phyloP scores from a whole-genome alignment of 2,329 filamentous ascomycete species.

The Ceratocystis diversiconidia region DNA sequence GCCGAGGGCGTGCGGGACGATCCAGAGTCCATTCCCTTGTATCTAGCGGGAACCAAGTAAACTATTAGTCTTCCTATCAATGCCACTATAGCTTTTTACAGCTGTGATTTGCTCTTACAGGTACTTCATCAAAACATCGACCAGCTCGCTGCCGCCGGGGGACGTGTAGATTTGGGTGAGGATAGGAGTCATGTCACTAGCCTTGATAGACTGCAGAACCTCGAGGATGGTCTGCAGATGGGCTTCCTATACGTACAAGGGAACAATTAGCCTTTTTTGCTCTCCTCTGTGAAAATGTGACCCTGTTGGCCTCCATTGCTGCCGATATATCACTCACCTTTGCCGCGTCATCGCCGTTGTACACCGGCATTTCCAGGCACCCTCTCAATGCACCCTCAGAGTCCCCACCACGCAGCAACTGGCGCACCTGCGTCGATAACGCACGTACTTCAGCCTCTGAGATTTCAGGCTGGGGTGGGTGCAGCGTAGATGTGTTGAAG shows the following conservation, averaged over 20 bases:
- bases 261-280: slow-evolving; percentile 12
- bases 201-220: slow-evolving; percentile 89
- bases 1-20: slow-evolving; percentile 33
- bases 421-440: slow-evolving; percentile 67
- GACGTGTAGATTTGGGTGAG: slow-evolving; percentile 66
- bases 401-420: slow-evolving; percentile 76
- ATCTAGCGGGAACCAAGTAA: slow-evolving; percentile 35
- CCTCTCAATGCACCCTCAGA: slow-evolving; percentile 72
- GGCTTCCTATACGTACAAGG: slow-evolving; percentile 45
- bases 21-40: slow-evolving; percentile 69
- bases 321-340: slow-evolving; percentile 35
- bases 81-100: background rate
- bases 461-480: slow-evolving; percentile 59
- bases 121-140: slow-evolving; percentile 97
- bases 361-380: slow-evolving; percentile 75
- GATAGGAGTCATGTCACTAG: slow-evolving; percentile 85
- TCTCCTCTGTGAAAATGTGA: background rate
- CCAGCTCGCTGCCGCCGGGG: slow-evolving; percentile 65
- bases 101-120: slow-evolving; percentile 45
- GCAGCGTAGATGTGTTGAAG: slow-evolving; percentile 76
- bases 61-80: background rate
- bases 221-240: slow-evolving; percentile 82
- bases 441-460: slow-evolving; percentile 65
- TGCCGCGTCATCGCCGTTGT: slow-evolving; percentile 42
- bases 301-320: background rate